Evolutionary conservation across 1,284 basidiomycete species (phyloP), one percentile per base, ranked within the genome.

Genomic region (Fomitopsis pinicola): DNA sequence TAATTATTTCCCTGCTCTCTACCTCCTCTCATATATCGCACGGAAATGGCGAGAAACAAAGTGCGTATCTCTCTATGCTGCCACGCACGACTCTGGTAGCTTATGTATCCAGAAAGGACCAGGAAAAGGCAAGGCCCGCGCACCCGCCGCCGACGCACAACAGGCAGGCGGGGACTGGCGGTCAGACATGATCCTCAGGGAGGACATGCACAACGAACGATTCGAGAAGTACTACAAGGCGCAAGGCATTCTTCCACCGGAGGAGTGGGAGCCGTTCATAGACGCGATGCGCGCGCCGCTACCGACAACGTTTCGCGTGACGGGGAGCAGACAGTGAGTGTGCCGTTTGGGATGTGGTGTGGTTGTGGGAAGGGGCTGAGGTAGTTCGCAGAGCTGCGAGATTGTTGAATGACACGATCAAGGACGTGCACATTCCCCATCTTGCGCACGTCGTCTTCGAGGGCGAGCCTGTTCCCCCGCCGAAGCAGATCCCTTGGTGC

Each of bases 281-380:
- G 80, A 85, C 8, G 75, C 83, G 0, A 74, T 97, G 65, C 82
- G 86, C 53, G 78, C 80, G 36, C 91, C 93, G 42, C 78, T 99
- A 38, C 97, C 97, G 1, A 97, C 94, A 0, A 98, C 97, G 0
- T 99, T 99, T 76, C 84, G 97, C 48, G 89, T 99, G 26, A 91
- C 95, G 0, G 92, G 94, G 1, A 93, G 88, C 66, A 82, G 94
- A 72, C 84, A 91, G 94, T 95, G 8, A 45, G 59, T 53, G 59
- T 53, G 60, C 56, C 33, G 15, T 53, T 44, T 26, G 42, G 28
- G 53, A 48, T 42, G 54, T 6, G 26, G 58, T n/a, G 30, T 8
- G 30, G 30, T 40, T 12, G 44, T 28, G 46, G 40, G 52, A 56
- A 33, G 35, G 45, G 33, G 57, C 57, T 26, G 54, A 30, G 42